Base-by-base conservation (phyloP, 2,329 filamentous ascomycete genomes). In the Metarhizium guizhouense region DNA sequence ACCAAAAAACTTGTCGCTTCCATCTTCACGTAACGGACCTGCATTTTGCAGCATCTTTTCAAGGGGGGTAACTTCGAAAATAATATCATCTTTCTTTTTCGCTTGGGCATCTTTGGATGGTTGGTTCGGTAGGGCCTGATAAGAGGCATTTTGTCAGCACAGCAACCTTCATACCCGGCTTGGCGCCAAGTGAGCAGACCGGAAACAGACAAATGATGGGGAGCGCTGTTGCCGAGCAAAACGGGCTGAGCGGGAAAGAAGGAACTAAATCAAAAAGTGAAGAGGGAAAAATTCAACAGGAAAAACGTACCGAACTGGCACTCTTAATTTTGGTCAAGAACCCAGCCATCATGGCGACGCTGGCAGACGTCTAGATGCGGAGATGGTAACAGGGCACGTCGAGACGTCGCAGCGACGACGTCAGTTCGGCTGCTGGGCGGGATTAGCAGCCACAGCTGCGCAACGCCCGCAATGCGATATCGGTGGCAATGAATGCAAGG, bases 1-100 rank as follows among this genome's bases (percentile, higher is more conserved):
- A 16, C 94, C 94, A 74, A 95, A 97, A 76, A 96, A 99, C 76
- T 96, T 95, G 76, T 97, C 94, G 69, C 89, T 96, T 54, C 94
- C 94, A 72, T 97, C 92, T 62, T 81, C 78, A 65, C 90, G 85
- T 62, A 95, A 75, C 2, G 92, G 85, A 3, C 91, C 92, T 57
- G 89, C 85, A 71, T 90, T 87, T 64, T 85, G 81, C 36, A 99
- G 79, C 79, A 95, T 87, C 76, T 90, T 85, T 64, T 85, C 80
- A 56, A 86, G 63, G 3, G 84, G 83, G 2, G 83, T 86, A 54
- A 79, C 63, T 64, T 86, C 83, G n/a, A 73, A 72, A n/a, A 71
- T 61, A n/a, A 73, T 68, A 61, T 84, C 80, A 49, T 83, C 80
- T 62, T 81, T 82, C 68, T 82, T 84, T 67, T 76, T 78, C 61